phyloP scores from a whole-genome alignment of 2,329 filamentous ascomycete species.

The Apiospora rasikravindrae region DNA sequence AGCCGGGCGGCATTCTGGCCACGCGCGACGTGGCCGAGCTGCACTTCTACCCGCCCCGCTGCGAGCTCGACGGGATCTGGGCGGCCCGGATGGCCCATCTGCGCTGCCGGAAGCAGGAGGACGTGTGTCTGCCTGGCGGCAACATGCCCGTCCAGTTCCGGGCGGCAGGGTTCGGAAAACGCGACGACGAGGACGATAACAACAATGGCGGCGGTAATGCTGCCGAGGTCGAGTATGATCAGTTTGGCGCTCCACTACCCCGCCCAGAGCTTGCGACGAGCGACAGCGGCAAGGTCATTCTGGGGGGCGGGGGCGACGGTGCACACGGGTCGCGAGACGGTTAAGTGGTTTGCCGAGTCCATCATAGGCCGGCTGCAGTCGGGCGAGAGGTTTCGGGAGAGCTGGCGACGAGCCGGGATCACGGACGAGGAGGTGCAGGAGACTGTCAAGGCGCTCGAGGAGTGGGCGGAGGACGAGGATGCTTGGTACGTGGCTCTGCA shows the following conservation, averaged over 20 bases:
- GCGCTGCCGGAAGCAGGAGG: conserved; percentile 29
- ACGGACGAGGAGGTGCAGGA: conserved; percentile 42
- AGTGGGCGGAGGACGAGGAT: conserved; percentile 44
- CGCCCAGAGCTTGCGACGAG: no score
- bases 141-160: conserved; percentile 40
- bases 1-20: conserved; percentile 47
- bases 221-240: no score
- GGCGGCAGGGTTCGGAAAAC: conserved; percentile 21
- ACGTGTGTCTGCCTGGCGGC: conserved; percentile 25
- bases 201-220: no score
- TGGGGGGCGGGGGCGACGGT: conserved; percentile 40
- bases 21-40: conserved; percentile 37
- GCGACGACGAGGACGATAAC: no score
- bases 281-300: conserved; percentile 33
- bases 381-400: conserved; percentile 39
- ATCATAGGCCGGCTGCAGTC: conserved; percentile 33
- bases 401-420: conserved; percentile 43
- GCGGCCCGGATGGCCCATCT: conserved; percentile 31
- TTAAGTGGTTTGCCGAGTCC: conserved; percentile 36
- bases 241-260: no score
- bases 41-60: conserved; percentile 39
- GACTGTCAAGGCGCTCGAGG: conserved; percentile 34
- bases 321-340: conserved; percentile 33
- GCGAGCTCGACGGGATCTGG: conserved; percentile 39
- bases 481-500: conserved; percentile 44